Conservation (phyloP, 305 asterid species). For the Stenogyne calaminthoides region DNA sequence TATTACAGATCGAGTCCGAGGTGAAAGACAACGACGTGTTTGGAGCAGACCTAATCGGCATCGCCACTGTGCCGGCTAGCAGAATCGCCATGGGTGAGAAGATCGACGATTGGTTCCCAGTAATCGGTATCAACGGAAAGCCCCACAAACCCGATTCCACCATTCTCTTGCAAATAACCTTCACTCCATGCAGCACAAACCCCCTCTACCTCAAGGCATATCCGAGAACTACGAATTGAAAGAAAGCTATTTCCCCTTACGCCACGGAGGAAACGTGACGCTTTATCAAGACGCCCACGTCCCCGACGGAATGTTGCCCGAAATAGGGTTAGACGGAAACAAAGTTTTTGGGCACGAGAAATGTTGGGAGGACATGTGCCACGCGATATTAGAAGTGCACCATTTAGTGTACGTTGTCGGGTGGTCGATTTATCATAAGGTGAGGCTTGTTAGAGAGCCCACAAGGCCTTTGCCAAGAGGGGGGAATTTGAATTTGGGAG, state of each 20-base stretch:
- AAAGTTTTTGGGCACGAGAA: slow-evolving; percentile 53
- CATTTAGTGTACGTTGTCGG: slow-evolving; percentile 79
- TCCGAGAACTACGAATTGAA: slow-evolving; percentile 46
- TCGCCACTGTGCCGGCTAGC: slow-evolving; percentile 59
- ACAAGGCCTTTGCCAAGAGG: slow-evolving; percentile 73
- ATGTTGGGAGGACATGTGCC: slow-evolving; percentile 94
- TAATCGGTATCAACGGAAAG: slow-evolving; percentile 61
- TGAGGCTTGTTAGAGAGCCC: slow-evolving; percentile 88
- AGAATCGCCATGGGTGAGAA: slow-evolving; percentile 59
- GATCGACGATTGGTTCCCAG: slow-evolving; percentile 84
- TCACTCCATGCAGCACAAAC: slow-evolving; percentile 49
- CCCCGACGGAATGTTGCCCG: slow-evolving; percentile 70
- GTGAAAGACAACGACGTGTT: slow-evolving; percentile 94
- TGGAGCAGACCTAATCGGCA: slow-evolving; percentile 89
- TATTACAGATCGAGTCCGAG: slow-evolving; percentile 63
- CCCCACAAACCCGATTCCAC: slow-evolving; percentile 77
- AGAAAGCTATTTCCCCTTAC: slow-evolving; percentile 78
- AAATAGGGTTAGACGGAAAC: slow-evolving; percentile 49
- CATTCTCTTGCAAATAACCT: slow-evolving; percentile 52
- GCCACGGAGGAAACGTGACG: slow-evolving; percentile 78
- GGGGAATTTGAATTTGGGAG: slow-evolving; percentile 83
- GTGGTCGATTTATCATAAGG: slow-evolving; percentile 93
- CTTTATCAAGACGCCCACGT: slow-evolving; percentile 93
- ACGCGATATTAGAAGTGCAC: slow-evolving; percentile 83
- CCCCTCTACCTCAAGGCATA: slow-evolving; percentile 46